These are phyloP conservation scores for Vanderwaltozyma tropicalis DNA, from an alignment of 805 yeast genomes.

Conservation along the genomic window DNA sequence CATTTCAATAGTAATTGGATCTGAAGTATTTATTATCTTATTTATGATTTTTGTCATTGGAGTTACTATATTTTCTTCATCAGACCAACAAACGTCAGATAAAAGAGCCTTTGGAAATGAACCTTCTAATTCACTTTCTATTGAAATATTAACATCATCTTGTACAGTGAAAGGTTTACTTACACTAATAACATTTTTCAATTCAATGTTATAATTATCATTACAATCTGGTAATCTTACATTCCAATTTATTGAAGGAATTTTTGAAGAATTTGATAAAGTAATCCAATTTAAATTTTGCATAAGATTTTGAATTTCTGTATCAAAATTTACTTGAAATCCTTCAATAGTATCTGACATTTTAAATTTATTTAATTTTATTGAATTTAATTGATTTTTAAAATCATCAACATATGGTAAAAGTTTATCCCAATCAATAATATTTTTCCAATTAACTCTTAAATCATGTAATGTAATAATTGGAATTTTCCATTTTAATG, in stretches of 20 bases:
- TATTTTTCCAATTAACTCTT: conserved; percentile 15
- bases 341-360: conserved; percentile 16
- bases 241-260: conserved; percentile 33
- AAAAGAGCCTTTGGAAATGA: conserved; percentile 20
- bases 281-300: conserved; percentile 9
- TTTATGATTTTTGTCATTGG: conserved; percentile 24
- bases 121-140: conserved; percentile 13
- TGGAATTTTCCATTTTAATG: conserved; percentile 7
- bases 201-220: conserved; percentile 18
- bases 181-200: conserved; percentile 4
- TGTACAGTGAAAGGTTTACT: conserved; percentile 2
- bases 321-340: conserved; percentile 14
- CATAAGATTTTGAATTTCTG: conserved; percentile 11
- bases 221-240: conserved; percentile 31
- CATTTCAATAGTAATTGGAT: conserved; percentile 11
- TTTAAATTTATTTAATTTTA: conserved; percentile 19
- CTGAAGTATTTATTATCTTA: conserved; percentile 14
- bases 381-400: conserved; percentile 8
- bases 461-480: conserved; percentile 9
- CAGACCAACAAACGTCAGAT: conserved; percentile 22
- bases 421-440: conserved; percentile 12
- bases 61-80: conserved; percentile 24
- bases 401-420: conserved; percentile 4
- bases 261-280: conserved; percentile 7
- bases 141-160: conserved; percentile 1